A percentile compares a stretch with the other conserved stretches of the same genome.
Evolutionary conservation across 106 monocot species (phyloP).

Genomic region (Iris macrosiphon): DNA sequence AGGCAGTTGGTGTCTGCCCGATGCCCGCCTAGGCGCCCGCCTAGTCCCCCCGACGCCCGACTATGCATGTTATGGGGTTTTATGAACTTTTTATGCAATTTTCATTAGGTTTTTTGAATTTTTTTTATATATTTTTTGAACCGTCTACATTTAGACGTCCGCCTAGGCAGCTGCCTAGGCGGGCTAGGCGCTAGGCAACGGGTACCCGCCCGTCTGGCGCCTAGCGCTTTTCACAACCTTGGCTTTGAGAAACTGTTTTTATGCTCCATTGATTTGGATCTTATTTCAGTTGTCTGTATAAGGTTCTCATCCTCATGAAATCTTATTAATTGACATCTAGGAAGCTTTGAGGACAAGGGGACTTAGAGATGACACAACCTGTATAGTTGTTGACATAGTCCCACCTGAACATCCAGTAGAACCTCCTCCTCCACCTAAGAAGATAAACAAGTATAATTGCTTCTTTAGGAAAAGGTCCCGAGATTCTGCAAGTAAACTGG

Average conservation of each 20-base stretch:
- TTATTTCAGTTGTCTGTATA: not conserved
- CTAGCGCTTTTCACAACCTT: not conserved
- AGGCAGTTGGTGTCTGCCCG: too few species aligned
- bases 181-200: too few species aligned
- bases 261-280: not conserved
- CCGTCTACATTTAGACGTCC: too few species aligned
- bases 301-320: not conserved
- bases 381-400: constrained; percentile 87
- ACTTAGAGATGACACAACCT: constrained; percentile 91
- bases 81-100: too few species aligned
- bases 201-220: too few species aligned
- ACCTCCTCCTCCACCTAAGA: constrained; percentile 49
- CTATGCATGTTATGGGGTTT: too few species aligned
- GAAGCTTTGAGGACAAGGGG: constrained; percentile 87
- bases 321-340: constrained; percentile 21
- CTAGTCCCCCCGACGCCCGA: too few species aligned
- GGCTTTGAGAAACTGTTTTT: not conserved
- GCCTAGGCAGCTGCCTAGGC: too few species aligned
- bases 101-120: too few species aligned
- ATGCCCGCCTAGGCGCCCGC: too few species aligned
- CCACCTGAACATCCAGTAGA: constrained; percentile 57
- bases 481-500: constrained; percentile 42
- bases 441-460: constrained; percentile 51
- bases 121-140: too few species aligned
- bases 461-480: constrained; percentile 43